A percentile compares a stretch with the other conserved stretches of the same genome.
Evolutionary conservation across 1,284 basidiomycete genomes (phyloP).

Genomic region (Cryptococcus amylolentus): DNA sequence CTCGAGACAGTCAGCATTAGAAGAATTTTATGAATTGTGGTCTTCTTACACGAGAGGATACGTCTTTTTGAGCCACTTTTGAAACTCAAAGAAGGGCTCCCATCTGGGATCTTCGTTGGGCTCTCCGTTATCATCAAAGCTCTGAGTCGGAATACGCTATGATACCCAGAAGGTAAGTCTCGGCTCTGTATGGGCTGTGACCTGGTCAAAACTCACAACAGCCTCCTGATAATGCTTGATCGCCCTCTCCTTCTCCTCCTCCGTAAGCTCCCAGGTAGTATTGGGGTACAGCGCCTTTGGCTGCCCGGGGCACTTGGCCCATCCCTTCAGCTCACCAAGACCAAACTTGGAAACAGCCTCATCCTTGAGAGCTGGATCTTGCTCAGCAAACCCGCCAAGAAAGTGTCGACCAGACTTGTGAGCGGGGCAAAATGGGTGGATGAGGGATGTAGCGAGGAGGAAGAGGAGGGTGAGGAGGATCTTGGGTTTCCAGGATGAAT

Average conservation of each 20-base stretch:
- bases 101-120: constrained; percentile 47
- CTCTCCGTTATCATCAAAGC: constrained; percentile 48
- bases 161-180: not conserved
- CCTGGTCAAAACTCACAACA: constrained; percentile 32
- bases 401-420: no score
- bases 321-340: constrained; percentile 7
- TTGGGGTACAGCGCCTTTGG: constrained; percentile 34
- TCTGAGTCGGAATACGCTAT: constrained; percentile 43
- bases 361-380: not conserved
- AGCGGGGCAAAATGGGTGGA: constrained; percentile 7
- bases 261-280: constrained; percentile 29
- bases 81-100: constrained; percentile 47
- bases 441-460: constrained; percentile 12
- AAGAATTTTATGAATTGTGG: not conserved
- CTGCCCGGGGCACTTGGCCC: constrained; percentile 37
- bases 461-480: constrained; percentile 14
- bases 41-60: constrained; percentile 41
- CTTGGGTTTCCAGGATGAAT: not conserved
- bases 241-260: constrained; percentile 26
- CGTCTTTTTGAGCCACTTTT: constrained; percentile 38
- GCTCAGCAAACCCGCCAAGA: no score
- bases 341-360: constrained; percentile 2
- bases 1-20: not conserved
- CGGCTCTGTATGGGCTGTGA: not conserved
- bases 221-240: constrained; percentile 34